Evolutionary conservation across 1,284 basidiomycete species (phyloP), one percentile per base, ranked within the genome.

Genomic region (Cerioporus squamosus): DNA sequence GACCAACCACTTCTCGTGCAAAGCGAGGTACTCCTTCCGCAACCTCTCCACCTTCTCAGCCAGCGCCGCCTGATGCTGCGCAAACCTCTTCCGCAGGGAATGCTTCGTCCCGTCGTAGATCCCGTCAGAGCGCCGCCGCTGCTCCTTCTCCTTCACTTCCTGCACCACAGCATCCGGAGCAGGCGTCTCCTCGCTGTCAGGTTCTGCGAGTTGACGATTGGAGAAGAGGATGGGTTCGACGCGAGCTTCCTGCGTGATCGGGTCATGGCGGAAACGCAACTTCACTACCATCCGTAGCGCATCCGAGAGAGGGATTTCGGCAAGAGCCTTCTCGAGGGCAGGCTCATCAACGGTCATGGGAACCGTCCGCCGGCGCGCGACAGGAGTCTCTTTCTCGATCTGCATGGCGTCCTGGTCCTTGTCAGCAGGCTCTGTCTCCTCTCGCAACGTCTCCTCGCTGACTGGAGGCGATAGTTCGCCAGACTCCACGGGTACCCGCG

Each of bases 1-100:
- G 5, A 79, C 77, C 23, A 82, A 57, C 93, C 93, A 95, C 51
- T 81, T 78, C 63, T 87, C 80, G 65, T 95, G 87, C 39, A 91
- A 75, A 17, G 75, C 68, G 39, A 87, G 68, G 68, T 95, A 95
- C 69, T 94, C 87, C 53, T 81, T 78, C 50, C 81, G 81, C 36
- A 95, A 75, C 17, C 72, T 74, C 44, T 80, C 71, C 4, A 81
- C 73, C 71, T 93, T 93, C 57, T 79, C 80, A 29, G 79, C 72
- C 24, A 87, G 68, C 36, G 76, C 71, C 3, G 74, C 74, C 64
- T 87, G 79, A 29, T 83, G 81, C 59, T 79, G 75, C 42, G 77
- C 76, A 63, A 93, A 84, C 56, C 78, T 81, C 53, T 80, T 75
- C 45, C 79, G 75, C 44, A 91, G 73, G 33, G 80, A 78, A 20